phyloP scores from a whole-genome alignment of 2,329 filamentous ascomycete species.

The Xylariaceae sp. region DNA sequence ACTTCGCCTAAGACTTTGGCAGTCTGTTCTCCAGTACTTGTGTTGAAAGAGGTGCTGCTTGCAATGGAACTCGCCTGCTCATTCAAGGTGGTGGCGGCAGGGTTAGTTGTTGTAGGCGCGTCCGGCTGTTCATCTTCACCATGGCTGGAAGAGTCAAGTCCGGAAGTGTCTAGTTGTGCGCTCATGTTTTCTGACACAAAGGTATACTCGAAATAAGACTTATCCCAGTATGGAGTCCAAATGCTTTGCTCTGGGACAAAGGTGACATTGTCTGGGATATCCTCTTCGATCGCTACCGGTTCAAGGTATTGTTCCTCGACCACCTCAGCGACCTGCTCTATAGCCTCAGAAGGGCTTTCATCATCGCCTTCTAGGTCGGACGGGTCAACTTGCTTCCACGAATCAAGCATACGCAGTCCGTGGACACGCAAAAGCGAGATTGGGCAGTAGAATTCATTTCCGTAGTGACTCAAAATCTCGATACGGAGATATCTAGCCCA shows the following conservation, averaged over 20 bases:
- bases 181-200: conserved; percentile 20
- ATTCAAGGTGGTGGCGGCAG: conserved; percentile 13
- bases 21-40: conserved; percentile 15
- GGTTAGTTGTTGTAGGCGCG: conserved; percentile 9
- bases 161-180: conserved; percentile 11
- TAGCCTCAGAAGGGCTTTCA: conserved; percentile 28
- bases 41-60: conserved; percentile 13
- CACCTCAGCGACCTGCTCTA: conserved; percentile 32
- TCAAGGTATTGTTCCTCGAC: conserved; percentile 20
- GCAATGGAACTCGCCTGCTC: conserved; percentile 15
- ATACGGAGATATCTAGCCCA: conserved; percentile 92
- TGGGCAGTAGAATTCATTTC: conserved; percentile 95
- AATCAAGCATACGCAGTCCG: conserved; percentile 93
- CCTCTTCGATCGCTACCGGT: conserved; percentile 20
- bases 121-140: conserved; percentile 14
- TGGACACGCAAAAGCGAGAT: conserved; percentile 87
- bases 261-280: conserved; percentile 20
- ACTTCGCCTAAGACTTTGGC: conserved; percentile 15
- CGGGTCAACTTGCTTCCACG: conserved; percentile 77
- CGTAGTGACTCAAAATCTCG: conserved; percentile 90
- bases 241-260: conserved; percentile 18
- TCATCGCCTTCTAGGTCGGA: conserved; percentile 59
- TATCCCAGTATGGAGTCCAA: conserved; percentile 27
- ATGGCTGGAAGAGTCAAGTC: conserved; percentile 8
- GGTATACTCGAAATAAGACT: conserved; percentile 24